Conservation (phyloP, 257 asterid genomes). For the Knoxia roxburghii region DNA sequence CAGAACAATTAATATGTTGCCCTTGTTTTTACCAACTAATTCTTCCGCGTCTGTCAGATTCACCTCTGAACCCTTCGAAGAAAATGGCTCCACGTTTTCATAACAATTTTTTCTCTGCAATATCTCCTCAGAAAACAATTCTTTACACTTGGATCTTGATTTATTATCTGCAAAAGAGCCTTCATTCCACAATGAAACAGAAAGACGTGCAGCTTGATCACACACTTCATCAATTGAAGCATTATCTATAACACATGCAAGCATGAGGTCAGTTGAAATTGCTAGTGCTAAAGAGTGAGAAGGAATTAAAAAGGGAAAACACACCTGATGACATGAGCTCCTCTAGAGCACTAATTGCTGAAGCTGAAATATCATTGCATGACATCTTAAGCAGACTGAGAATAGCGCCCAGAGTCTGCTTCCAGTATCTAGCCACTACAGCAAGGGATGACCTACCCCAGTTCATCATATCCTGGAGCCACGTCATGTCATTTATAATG, state of each 20-base stretch:
- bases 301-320: slow-evolving; percentile 22
- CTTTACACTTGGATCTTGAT: slow-evolving; percentile 20
- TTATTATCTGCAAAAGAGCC: slow-evolving; percentile 26
- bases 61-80: slow-evolving; percentile 29
- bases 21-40: slow-evolving; percentile 27
- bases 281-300: slow-evolving; percentile 18
- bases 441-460: slow-evolving; percentile 93
- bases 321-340: slow-evolving; percentile 68
- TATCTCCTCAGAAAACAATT: slow-evolving; percentile 28
- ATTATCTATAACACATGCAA: slow-evolving; percentile 49
- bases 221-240: slow-evolving; percentile 54
- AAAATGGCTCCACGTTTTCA: slow-evolving; percentile 29
- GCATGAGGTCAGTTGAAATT: not conserved
- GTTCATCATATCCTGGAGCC: slow-evolving; percentile 80
- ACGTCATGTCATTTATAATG: slow-evolving; percentile 33
- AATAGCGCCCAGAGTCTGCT: slow-evolving; percentile 59
- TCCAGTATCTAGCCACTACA: slow-evolving; percentile 88
- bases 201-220: slow-evolving; percentile 59
- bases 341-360: slow-evolving; percentile 48
- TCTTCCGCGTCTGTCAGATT: slow-evolving; percentile 28
- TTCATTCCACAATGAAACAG: slow-evolving; percentile 50
- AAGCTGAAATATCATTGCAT: slow-evolving; percentile 49
- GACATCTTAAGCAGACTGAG: slow-evolving; percentile 55
- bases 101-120: slow-evolving; percentile 21
- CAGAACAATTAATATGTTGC: slow-evolving; percentile 44